Percentiles rank a stretch among this genome's conserved stretches.
Conservation (phyloP, 306 rosid species). For the Fagus crenata region DNA sequence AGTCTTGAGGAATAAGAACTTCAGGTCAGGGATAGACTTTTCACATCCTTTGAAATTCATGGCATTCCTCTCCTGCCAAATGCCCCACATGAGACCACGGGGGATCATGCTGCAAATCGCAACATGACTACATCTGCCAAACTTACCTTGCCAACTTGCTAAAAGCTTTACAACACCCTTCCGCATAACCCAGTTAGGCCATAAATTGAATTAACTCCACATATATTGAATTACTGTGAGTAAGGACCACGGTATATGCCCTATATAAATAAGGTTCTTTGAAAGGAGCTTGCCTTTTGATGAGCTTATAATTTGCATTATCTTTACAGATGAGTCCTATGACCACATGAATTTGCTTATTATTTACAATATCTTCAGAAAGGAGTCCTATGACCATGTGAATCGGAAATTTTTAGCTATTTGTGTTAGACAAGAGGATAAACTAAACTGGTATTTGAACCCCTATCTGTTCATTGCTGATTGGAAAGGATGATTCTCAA, state of each 20-base stretch:
- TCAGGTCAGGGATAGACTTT: too few relatives aligned
- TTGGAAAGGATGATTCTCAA: background rate
- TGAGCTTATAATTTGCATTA: background rate
- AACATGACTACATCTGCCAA: too few relatives aligned
- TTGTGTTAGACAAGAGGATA: background rate
- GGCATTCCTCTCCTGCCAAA: too few relatives aligned
- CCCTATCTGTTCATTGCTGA: background rate
- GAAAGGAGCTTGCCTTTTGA: too few relatives aligned
- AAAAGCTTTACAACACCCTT: too few relatives aligned
- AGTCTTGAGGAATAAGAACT: too few relatives aligned
- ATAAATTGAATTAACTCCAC: background rate
- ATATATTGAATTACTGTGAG: background rate
- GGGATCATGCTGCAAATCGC: too few relatives aligned
- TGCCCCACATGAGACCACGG: too few relatives aligned
- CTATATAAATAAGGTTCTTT: background rate
- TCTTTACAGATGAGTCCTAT: background rate
- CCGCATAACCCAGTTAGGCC: background rate
- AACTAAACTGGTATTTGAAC: background rate
- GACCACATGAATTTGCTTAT: background rate
- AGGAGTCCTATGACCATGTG: background rate
- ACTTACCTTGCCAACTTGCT: too few relatives aligned
- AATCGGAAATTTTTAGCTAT: background rate
- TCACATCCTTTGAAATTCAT: too few relatives aligned
- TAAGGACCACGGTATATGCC: background rate
- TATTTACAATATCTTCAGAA: background rate